phyloP scores from a whole-genome alignment of 139 green algal genomes.

The Edaphochlamys debaryana region DNA sequence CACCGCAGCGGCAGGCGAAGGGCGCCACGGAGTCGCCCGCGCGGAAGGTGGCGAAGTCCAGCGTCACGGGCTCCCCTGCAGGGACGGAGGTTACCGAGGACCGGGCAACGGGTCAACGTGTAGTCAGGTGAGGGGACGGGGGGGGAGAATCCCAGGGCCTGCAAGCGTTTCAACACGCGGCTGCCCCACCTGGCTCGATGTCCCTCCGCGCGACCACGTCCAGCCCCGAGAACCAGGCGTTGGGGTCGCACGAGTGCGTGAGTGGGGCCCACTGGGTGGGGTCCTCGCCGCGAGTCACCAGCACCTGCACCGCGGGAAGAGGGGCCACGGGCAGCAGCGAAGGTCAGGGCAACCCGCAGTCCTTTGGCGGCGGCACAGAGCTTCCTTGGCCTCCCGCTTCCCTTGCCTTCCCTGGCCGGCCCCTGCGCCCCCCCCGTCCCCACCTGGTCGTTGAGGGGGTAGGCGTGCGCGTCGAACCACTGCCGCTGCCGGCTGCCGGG shows the following conservation, averaged over 20 bases:
- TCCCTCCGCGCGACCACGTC: constrained; percentile 38
- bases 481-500: constrained; percentile 1
- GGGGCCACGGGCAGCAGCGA: background rate
- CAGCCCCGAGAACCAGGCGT: constrained; percentile 35
- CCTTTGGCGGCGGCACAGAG: no score
- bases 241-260: constrained; percentile 51
- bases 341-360: no score
- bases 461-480: constrained; percentile 46
- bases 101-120: background rate
- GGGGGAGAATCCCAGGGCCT: no score
- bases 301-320: background rate
- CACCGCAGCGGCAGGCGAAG: constrained; percentile 42
- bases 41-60: constrained; percentile 41
- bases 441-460: constrained; percentile 41
- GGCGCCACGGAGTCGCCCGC: constrained; percentile 4
- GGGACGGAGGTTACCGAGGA: background rate
- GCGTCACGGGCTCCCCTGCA: constrained; percentile 10
- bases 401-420: no score
- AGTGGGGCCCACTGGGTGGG: constrained; percentile 40
- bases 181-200: constrained; percentile 13
- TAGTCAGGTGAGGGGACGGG: no score
- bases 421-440: no score
- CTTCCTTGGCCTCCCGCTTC: no score
- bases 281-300: constrained; percentile 40
- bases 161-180: no score